Evolutionary conservation across 768 basidiomycete species (phyloP), one percentile per base, ranked within the genome.

Genomic region (Trametes cinnabarina): DNA sequence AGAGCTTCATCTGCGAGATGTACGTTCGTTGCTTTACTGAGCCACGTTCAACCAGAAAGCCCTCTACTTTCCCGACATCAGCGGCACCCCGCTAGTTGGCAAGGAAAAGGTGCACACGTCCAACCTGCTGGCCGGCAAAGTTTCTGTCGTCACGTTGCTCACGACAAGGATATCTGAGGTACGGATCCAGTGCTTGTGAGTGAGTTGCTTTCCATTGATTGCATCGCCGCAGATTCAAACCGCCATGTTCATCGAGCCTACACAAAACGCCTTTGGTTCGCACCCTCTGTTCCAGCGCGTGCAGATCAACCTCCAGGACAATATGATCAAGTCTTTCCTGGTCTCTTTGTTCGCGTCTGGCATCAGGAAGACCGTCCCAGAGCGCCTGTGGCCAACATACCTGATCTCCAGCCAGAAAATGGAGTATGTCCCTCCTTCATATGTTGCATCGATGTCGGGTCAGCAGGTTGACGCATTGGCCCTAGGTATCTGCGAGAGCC

Each of bases 241-340:
- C 35, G 79, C 83, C 58, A 86, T 87, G 47, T 96, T 92, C 69
- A 77, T 80, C 4, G 72, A 79, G 35, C 78, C 79, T 1, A 82
- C 88, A 23, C 74, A 86, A 58, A 71, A 69, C 2, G 78, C 76
- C 35, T 88, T 80, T 71, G 66, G 69, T 30, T 68, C 74, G 1
- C 73, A 90, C 60, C 82, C 87, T 2, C 71, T 80, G 19, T 93
- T 85, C 69, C 88, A 86, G 73, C 85, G 83, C 62, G 69, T 92
- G 47, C 89, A 91, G 78, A 86, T 98, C 70, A 98, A 98, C 72
- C 79, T 96, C 25, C 96, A 98, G 74, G 90, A 94, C 71, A 98
- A 98, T 73, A 75, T 90, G 5, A 82, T 98, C 62, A 97, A 97
- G 75, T 90, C 90, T 1, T 82, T 94, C 69, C 83, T 98, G 30